A percentile compares a stretch with the other conserved stretches of the same genome.
Evolutionary conservation across 2,329 filamentous ascomycete species (phyloP).

Genomic region (Moelleriella libera): DNA sequence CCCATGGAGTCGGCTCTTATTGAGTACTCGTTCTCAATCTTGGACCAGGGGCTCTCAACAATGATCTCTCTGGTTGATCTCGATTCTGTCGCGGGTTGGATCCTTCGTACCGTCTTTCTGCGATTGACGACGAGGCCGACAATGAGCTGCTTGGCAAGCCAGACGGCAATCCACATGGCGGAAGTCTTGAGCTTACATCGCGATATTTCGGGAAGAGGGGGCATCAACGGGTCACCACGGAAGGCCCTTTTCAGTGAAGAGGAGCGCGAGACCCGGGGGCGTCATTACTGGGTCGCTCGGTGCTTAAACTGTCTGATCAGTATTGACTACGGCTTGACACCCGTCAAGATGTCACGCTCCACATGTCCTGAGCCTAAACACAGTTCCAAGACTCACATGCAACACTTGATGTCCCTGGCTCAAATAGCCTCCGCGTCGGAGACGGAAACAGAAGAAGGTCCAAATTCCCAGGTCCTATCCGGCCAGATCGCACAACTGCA

Average conservation of each 20-base stretch:
- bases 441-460: background rate
- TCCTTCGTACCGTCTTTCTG: conserved; percentile 7
- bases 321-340: conserved; percentile 6
- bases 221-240: background rate
- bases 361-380: background rate
- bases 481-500: background rate
- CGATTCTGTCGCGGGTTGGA: conserved; percentile 7
- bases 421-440: conserved; percentile 1
- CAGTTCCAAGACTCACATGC: conserved; percentile 1
- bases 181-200: conserved; percentile 7
- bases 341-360: conserved; percentile 1
- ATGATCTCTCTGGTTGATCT: conserved; percentile 3
- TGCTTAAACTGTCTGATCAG: conserved; percentile 6
- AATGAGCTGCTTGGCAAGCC: conserved; percentile 6
- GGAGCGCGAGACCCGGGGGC: conserved; percentile 3
- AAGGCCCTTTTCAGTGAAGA: conserved; percentile 1
- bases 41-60: conserved; percentile 3
- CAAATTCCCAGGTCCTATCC: background rate
- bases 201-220: background rate
- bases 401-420: background rate
- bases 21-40: conserved; percentile 3
- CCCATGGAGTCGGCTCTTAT: conserved; percentile 4
- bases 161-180: conserved; percentile 6
- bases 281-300: conserved; percentile 6
- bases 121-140: conserved; percentile 7